Percentiles rank a stretch among this genome's conserved stretches.
Evolutionary conservation across 345 rosid genomes (phyloP).

Genomic region (Syzygium grande): DNA sequence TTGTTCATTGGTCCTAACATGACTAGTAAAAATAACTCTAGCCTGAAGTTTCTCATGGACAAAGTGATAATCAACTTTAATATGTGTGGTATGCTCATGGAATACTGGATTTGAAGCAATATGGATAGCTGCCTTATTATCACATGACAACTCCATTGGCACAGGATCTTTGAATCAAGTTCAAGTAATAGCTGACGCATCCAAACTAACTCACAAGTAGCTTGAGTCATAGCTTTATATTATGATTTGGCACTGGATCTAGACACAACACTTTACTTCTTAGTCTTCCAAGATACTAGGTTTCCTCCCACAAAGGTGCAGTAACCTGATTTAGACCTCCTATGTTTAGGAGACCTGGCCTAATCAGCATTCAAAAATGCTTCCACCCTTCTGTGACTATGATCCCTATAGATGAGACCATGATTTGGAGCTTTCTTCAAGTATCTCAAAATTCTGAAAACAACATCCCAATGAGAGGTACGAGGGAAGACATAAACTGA

Average conservation of each 20-base stretch:
- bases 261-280: not conserved
- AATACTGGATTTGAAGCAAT: not conserved
- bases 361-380: not conserved
- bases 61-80: not conserved
- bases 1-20: not conserved
- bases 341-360: not conserved
- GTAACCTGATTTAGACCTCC: not conserved
- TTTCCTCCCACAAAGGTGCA: not conserved
- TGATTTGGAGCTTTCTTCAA: not conserved
- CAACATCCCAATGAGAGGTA: not conserved
- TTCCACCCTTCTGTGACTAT: not conserved
- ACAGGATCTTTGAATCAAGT: not conserved
- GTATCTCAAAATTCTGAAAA: not conserved
- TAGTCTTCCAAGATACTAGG: not conserved
- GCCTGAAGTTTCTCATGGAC: rapidly evolving
- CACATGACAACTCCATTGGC: not conserved
- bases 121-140: not conserved
- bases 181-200: not conserved
- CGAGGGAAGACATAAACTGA: not conserved
- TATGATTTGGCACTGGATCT: not conserved
- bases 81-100: not conserved
- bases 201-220: not conserved
- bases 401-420: not conserved
- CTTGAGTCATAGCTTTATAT: not conserved
- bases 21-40: not conserved